A percentile compares a stretch with the other conserved stretches of the same genome.
Conservation (phyloP, 2,329 filamentous ascomycete genomes). For the Apiospora saccharicola region DNA sequence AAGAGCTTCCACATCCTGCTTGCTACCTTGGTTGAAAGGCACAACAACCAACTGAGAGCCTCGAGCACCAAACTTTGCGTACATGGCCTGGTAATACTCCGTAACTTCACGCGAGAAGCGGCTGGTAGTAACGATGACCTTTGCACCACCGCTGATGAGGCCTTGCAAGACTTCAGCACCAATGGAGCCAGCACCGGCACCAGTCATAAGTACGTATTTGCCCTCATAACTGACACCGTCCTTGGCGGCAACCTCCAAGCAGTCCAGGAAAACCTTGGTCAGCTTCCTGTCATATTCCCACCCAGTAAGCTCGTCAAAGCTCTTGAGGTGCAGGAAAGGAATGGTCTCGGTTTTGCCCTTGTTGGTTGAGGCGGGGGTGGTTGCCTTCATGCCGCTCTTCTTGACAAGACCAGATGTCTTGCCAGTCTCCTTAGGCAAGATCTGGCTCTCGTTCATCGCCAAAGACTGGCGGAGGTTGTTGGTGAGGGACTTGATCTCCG, state of each 20-base stretch:
- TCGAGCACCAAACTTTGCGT: slow-evolving; percentile 89
- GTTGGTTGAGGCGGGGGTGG: slow-evolving; percentile 57
- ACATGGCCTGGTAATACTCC: slow-evolving; percentile 99
- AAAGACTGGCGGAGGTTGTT: slow-evolving; percentile 92
- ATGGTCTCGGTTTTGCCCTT: slow-evolving; percentile 98
- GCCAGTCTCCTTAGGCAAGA: slow-evolving; percentile 86
- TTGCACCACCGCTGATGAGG: slow-evolving; percentile 93
- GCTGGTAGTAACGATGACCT: slow-evolving; percentile 95
- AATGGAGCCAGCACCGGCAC: slow-evolving; percentile 96
- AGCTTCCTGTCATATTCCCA: slow-evolving; percentile 99
- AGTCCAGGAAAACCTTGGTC: slow-evolving; percentile 90
- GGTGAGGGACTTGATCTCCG: slow-evolving; percentile 96
- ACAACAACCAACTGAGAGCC: slow-evolving; percentile 98
- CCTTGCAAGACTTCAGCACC: slow-evolving; percentile 96
- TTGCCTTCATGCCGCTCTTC: slow-evolving; percentile 55
- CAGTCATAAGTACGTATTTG: slow-evolving; percentile 98
- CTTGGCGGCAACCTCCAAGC: slow-evolving; percentile 86
- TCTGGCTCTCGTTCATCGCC: slow-evolving; percentile 97
- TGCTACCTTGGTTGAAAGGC: slow-evolving; percentile 98
- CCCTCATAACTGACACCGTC: slow-evolving; percentile 89
- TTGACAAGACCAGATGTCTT: slow-evolving; percentile 58
- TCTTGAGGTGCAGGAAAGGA: slow-evolving; percentile 96
- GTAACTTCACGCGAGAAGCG: slow-evolving; percentile 97
- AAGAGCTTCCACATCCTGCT: slow-evolving; percentile 94
- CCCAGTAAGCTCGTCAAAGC: slow-evolving; percentile 87